A percentile compares a stretch with the other conserved stretches of the same genome.
phyloP scores from a whole-genome alignment of 306 rosid species.

The Cucurbita maxima region DNA sequence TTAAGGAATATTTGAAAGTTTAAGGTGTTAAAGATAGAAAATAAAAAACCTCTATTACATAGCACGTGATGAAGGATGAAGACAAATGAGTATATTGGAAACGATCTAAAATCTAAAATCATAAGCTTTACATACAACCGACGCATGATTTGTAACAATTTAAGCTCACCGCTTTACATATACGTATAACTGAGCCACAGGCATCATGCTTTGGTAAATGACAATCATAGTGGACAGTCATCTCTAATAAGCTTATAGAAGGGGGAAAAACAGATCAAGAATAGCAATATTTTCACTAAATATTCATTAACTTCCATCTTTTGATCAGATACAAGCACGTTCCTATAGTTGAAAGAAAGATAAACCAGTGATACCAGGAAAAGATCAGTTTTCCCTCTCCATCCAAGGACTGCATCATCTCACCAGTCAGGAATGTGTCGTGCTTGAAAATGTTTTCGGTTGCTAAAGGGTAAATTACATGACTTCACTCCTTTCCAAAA shows the following conservation, averaged over 20 bases:
- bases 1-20: no score
- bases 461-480: not conserved
- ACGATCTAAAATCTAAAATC: no score
- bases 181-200: not conserved
- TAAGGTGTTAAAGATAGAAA: no score
- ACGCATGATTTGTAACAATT: no score
- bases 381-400: not conserved
- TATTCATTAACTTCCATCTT: not conserved
- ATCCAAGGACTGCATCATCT: not conserved
- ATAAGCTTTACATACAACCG: no score
- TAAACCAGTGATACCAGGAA: not conserved
- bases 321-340: not conserved
- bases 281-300: not conserved
- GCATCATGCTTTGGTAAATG: not conserved
- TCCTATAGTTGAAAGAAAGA: not conserved
- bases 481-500: conserved; percentile 59
- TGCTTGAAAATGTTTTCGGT: not conserved
- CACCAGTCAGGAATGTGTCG: no score
- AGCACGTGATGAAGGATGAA: no score
- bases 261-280: not conserved
- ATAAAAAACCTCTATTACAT: no score
- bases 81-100: no score
- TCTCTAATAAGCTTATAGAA: not conserved
- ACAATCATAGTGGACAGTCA: not conserved
- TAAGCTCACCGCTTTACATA: no score